Evolutionary conservation across 108 stramenopile genomes (phyloP).

Genomic region (Skeletonema potamos): DNA sequence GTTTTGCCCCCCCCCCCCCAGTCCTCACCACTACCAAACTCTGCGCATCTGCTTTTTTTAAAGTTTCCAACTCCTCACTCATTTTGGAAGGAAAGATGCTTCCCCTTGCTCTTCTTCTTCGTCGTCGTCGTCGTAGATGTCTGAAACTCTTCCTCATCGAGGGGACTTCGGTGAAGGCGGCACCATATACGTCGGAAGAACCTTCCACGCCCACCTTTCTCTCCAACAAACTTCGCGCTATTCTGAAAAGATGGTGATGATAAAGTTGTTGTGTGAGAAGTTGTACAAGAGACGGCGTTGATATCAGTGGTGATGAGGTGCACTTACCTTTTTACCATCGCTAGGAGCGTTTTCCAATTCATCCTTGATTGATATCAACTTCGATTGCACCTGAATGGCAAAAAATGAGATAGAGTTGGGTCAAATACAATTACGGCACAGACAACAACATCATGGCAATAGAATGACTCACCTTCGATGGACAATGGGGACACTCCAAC

Average conservation of each 20-base stretch:
- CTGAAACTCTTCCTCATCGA: constrained; percentile 36
- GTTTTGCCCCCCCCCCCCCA: no score
- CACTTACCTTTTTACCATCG: constrained; percentile 58
- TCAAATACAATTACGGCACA: neutral
- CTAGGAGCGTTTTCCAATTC: constrained; percentile 66
- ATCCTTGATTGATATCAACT: constrained; percentile 55
- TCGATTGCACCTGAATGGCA: constrained; percentile 56
- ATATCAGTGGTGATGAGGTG: constrained; percentile 1
- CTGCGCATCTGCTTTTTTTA: neutral
- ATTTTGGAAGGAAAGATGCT: neutral
- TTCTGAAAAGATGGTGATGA: neutral
- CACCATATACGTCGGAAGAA: constrained; percentile 84
- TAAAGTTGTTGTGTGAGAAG: constrained; percentile 10
- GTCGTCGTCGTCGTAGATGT: constrained; percentile 31
- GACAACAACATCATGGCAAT: no score
- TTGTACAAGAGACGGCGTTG: neutral
- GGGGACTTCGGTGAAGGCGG: constrained; percentile 52
- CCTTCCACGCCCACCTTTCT: constrained; percentile 72
- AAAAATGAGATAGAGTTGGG: neutral
- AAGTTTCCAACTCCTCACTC: neutral
- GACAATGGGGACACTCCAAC: constrained; percentile 68
- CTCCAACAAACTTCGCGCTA: constrained; percentile 3
- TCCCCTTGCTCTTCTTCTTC: constrained; percentile 19
- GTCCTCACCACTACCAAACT: no score
- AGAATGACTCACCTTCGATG: constrained; percentile 16